Percentiles rank a stretch among this genome's conserved stretches.
Conservation (phyloP, 2,329 filamentous ascomycete species). For the Xylariales sp. region DNA sequence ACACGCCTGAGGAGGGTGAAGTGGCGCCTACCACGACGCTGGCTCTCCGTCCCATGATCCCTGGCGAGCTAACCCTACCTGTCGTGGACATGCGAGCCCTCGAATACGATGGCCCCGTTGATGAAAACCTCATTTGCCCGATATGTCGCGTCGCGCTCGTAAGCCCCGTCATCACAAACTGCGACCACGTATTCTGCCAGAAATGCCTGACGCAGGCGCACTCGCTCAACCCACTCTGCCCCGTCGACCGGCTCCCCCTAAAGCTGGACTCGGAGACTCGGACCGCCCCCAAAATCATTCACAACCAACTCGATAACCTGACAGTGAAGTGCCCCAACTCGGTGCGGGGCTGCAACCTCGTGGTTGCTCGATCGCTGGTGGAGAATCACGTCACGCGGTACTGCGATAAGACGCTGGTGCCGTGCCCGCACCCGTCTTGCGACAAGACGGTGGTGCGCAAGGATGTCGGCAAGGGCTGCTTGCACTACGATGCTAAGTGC, state of each 20-base stretch:
- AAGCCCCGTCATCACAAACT: slow-evolving; percentile 55
- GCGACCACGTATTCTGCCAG: slow-evolving; percentile 63
- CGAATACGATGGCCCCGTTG: slow-evolving; percentile 35
- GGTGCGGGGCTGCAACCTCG: slow-evolving; percentile 43
- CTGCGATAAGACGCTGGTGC: slow-evolving; percentile 51
- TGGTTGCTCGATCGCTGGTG: slow-evolving; percentile 49
- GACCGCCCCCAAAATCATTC: slow-evolving; percentile 41
- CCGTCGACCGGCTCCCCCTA: slow-evolving; percentile 49
- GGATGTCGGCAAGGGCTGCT: slow-evolving; percentile 46
- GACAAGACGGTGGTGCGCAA: slow-evolving; percentile 46
- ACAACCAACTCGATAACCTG: slow-evolving; percentile 58
- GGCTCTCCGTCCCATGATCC: slow-evolving; percentile 18
- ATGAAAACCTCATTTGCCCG: slow-evolving; percentile 46
- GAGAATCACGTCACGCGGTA: slow-evolving; percentile 52
- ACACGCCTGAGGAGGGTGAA: slow-evolving; percentile 28
- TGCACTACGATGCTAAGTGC: slow-evolving; percentile 49
- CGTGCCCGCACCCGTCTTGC: slow-evolving; percentile 52
- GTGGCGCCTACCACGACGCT: slow-evolving; percentile 13
- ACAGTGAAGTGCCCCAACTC: slow-evolving; percentile 55
- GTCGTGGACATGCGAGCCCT: slow-evolving; percentile 39
- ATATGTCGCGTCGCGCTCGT: slow-evolving; percentile 59
- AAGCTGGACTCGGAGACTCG: slow-evolving; percentile 27
- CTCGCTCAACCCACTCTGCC: slow-evolving; percentile 42
- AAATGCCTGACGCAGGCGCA: slow-evolving; percentile 47
- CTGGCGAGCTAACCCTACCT: slow-evolving; percentile 10